These are phyloP conservation scores for Fusarium oxysporum DNA, from an alignment of 2,329 filamentous ascomycete species.

Conservation along the genomic window DNA sequence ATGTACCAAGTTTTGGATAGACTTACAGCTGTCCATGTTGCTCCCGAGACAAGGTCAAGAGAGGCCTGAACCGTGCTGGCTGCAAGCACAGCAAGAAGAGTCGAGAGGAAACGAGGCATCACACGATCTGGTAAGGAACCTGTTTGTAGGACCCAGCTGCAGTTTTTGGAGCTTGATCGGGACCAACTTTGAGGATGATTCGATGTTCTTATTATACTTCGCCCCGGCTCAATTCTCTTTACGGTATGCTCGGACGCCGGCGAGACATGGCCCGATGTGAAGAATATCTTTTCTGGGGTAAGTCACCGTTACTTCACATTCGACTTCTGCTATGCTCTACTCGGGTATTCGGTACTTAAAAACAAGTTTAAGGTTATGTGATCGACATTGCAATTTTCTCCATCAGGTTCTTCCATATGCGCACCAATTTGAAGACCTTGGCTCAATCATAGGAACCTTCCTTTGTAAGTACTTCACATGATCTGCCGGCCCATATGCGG, in stretches of 20 bases:
- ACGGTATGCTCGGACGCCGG: slow-evolving; percentile 6
- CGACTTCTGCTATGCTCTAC: accelerated
- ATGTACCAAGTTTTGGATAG: accelerated
- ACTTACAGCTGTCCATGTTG: slow-evolving; percentile 59
- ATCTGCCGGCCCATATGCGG: slow-evolving; percentile 12
- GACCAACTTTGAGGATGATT: not conserved
- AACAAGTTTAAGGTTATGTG: not conserved
- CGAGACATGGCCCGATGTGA: not conserved
- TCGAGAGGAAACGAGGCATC: slow-evolving; percentile 10
- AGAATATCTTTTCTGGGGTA: not conserved
- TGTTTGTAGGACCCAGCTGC: not conserved
- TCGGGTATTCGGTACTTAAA: not conserved
- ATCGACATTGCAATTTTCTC: slow-evolving; percentile 2
- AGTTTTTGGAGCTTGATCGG: not conserved
- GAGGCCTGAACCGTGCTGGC: slow-evolving; percentile 15
- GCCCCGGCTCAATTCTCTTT: not conserved
- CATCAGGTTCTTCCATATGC: not conserved
- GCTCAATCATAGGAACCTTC: not conserved
- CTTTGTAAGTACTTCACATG: slow-evolving; percentile 6
- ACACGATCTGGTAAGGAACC: too few species aligned
- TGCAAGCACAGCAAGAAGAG: slow-evolving; percentile 13
- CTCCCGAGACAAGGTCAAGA: slow-evolving; percentile 57
- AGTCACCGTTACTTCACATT: not conserved
- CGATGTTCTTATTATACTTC: not conserved
- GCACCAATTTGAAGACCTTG: slow-evolving; percentile 8